Evolutionary conservation across 345 rosid species (phyloP), one percentile per base, ranked within the genome.

Genomic region (Passiflora organensis): DNA sequence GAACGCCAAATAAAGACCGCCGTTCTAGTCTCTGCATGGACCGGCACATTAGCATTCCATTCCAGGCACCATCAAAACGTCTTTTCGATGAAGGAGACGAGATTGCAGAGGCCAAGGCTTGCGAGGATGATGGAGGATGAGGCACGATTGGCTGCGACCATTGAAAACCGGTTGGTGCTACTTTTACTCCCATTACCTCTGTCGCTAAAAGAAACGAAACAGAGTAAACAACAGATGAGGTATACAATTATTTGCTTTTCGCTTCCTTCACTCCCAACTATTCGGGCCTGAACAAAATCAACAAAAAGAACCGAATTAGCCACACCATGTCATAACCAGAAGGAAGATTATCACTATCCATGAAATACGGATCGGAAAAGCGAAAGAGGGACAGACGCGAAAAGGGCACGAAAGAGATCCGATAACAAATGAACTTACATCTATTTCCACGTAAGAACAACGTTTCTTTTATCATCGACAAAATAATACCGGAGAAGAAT

Each of bases 101-200:
- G 39, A 79, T 42, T 1, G 83, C 62, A 1, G 85, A 78, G 47
- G 91, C 75, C 43, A 83, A 62, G 44, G 95, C 52, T 65, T 80
- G 91, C 11, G 87, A 79, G 16, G 82, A 76, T 0, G 89, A 74
- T 1, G 90, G 73, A 60, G 81, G 62, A 2, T 72, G 91, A 44
- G 76, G 77, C 49, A 76, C 11, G 13, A 72, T 68, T 14, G 80
- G 78, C 51, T 83, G 82, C 24, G 82, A 70, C 90, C 84, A 82
- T 19, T 76, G 95, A 19, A 85, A 78, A 58, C 75, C 64, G 1
- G 78, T 53, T 24, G 78, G 55, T 2, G 75, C 86, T 50, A 73
- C 86, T 78, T 80, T 82, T 77, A 80, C 77, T 19, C 69, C 87
- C 98, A 90, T 90, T 36, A 63, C 66, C 20, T 49, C 18, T 19